Percentiles rank a stretch among this genome's conserved stretches.
These are phyloP conservation scores for Neophaeococcomyces aloes DNA, from an alignment of 2,329 filamentous ascomycete species.

Conservation along the genomic window DNA sequence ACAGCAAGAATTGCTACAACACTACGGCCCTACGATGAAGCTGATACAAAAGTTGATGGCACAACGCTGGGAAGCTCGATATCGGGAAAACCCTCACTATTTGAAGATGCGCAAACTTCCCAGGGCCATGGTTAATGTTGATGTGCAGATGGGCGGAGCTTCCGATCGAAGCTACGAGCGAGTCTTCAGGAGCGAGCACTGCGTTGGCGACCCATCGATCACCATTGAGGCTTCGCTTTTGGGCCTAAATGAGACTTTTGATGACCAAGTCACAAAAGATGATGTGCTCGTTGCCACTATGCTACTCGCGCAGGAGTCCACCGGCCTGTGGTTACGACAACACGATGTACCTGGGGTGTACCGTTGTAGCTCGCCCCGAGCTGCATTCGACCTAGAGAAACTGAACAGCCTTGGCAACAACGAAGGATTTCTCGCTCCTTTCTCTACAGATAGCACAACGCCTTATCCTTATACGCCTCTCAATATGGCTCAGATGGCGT, in stretches of 20 bases:
- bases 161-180: conserved; percentile 17
- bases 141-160: conserved; percentile 10
- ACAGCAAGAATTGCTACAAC: neutral
- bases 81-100: conserved; percentile 27
- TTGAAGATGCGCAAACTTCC: conserved; percentile 25
- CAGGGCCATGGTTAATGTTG: conserved; percentile 6
- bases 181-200: conserved; percentile 18
- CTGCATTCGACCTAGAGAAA: conserved; percentile 27
- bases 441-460: conserved; percentile 28
- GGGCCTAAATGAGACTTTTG: conserved; percentile 25
- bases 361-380: conserved; percentile 30
- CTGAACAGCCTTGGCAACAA: conserved; percentile 29
- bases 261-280: conserved; percentile 32
- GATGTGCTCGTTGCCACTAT: conserved; percentile 30
- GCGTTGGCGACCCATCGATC: conserved; percentile 6
- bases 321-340: conserved; percentile 42
- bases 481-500: conserved; percentile 44
- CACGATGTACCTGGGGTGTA: conserved; percentile 43
- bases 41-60: conserved; percentile 31
- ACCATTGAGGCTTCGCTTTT: conserved; percentile 22
- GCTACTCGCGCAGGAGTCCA: conserved; percentile 45
- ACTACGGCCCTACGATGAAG: conserved; percentile 26
- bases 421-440: conserved; percentile 17
- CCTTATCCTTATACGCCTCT: conserved; percentile 42
- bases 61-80: conserved; percentile 28